Percentiles rank a stretch among this genome's conserved stretches.
phyloP scores from a whole-genome alignment of 1,139 yeast species.

The Pneumocystis carinii region DNA sequence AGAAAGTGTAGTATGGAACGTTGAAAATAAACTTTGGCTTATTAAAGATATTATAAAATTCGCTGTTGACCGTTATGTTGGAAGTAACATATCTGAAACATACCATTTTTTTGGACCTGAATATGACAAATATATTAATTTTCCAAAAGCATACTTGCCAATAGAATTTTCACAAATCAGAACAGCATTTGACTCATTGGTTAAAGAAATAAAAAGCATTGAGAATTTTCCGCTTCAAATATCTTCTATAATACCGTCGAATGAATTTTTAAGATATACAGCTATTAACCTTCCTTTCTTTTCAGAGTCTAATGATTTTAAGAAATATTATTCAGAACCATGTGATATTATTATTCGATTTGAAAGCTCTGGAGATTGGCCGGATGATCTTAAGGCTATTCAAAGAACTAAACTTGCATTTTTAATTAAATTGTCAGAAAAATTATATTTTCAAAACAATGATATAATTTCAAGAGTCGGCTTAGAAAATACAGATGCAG shows the following conservation, averaged over 20 bases:
- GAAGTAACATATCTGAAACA: conserved; percentile 20
- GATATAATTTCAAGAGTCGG: conserved; percentile 9
- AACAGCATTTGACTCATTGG: conserved; percentile 6
- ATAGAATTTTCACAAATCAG: conserved; percentile 9
- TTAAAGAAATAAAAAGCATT: conserved; percentile 23
- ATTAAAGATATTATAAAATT: conserved; percentile 52
- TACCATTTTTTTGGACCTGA: conserved; percentile 14
- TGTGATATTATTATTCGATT: conserved; percentile 65
- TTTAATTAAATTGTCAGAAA: conserved; percentile 54
- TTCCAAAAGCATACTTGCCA: conserved; percentile 14
- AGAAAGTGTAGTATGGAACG: conserved; percentile 74
- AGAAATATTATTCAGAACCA: background rate
- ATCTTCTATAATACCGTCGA: conserved; percentile 50
- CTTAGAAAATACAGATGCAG: conserved; percentile 5
- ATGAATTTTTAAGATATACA: conserved; percentile 59
- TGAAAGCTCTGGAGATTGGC: conserved; percentile 89
- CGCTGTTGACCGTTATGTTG: conserved; percentile 48
- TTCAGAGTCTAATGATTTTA: background rate
- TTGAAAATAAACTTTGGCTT: conserved; percentile 36
- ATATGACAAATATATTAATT: conserved; percentile 6
- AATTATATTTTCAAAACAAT: conserved; percentile 23
- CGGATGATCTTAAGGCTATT: conserved; percentile 70
- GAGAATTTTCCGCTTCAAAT: conserved; percentile 54
- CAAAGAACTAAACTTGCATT: conserved; percentile 89
- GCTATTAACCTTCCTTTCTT: conserved; percentile 19